Base-by-base conservation (phyloP, 2,329 filamentous ascomycete genomes). In the Pseudonectria foliicola region DNA sequence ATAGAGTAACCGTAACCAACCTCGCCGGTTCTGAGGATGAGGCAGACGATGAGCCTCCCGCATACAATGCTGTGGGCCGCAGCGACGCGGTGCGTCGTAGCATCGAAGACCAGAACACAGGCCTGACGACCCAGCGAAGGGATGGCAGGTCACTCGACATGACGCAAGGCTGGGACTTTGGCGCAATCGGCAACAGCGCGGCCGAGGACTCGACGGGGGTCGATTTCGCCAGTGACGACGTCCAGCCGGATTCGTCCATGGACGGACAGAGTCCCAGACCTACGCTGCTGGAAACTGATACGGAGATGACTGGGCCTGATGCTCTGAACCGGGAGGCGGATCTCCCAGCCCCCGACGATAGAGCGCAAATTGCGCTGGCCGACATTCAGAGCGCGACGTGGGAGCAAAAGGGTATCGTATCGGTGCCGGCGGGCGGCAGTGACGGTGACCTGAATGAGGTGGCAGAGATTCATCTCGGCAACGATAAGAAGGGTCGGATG, bases 101-200 rank as follows among this genome's bases (percentile, higher is more conserved):
- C 42, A 65, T 70, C 37, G 70, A 73, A 38, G 69, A 73, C 28
- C 71, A 75, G 43, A 66, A 59, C 13, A 61, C 68, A 25, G 64
- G 62, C 33, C 50, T 66, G 18, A 8, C 18, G 8, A 6, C 18
- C 5, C 18, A 21, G 18, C 18, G 8, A 21, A 8, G 18, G 18
- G 18, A 21, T 21, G 18, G 18, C 24, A 54, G 52, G 26, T 54
- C 59, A 12, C 40, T 62, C 27, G 51, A 50, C 33, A 51, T 63
- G 40, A 50, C 52, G 14, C 58, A 64, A 39, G 45, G 49, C 24
- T 77, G 73, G 73, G 69, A 50, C 42, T 76, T 76, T 42, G 55
- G 55, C 25, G 54, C 49, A 13, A 49, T 70, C 25, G 44, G 50
- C 6, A 48, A 45, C 30, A 57, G 56, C 29, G 53, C 53, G 8